phyloP scores from a whole-genome alignment of 768 basidiomycete genomes.

The Suillus bovinus region DNA sequence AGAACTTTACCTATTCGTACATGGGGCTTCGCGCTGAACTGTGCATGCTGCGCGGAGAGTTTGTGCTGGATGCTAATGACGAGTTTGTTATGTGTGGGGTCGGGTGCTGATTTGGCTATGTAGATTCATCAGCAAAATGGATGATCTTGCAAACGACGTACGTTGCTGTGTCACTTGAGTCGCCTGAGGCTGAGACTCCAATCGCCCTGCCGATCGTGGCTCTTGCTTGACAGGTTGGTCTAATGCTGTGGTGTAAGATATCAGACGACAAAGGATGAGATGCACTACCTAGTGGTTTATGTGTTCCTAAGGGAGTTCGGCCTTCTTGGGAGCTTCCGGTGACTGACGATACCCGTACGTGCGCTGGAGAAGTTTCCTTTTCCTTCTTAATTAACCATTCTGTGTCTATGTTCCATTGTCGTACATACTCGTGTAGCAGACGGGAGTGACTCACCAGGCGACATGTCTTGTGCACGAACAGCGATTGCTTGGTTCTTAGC shows the following conservation, averaged over 20 bases:
- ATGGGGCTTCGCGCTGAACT: constrained; percentile 30
- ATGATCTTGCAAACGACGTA: background rate
- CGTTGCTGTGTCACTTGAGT: background rate
- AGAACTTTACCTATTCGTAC: constrained; percentile 33
- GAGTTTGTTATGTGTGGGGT: background rate
- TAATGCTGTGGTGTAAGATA: background rate
- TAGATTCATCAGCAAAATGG: background rate
- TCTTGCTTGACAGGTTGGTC: background rate
- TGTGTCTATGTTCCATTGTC: background rate
- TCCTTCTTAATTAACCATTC: background rate
- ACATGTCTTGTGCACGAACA: background rate
- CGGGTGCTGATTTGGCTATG: background rate
- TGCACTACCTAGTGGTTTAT: background rate
- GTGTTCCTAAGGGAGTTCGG: background rate
- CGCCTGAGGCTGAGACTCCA: background rate
- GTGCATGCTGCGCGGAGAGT: constrained; percentile 30
- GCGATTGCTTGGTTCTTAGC: background rate
- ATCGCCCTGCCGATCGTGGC: background rate
- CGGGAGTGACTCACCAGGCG: background rate
- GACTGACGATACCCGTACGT: background rate
- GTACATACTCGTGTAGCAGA: background rate
- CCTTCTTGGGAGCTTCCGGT: background rate
- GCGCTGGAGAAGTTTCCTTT: too few species aligned
- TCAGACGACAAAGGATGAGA: background rate
- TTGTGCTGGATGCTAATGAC: constrained; percentile 33